These are phyloP conservation scores for Paecilomyces sp. DNA, from an alignment of 2,329 filamentous ascomycete species.

Conservation along the genomic window DNA sequence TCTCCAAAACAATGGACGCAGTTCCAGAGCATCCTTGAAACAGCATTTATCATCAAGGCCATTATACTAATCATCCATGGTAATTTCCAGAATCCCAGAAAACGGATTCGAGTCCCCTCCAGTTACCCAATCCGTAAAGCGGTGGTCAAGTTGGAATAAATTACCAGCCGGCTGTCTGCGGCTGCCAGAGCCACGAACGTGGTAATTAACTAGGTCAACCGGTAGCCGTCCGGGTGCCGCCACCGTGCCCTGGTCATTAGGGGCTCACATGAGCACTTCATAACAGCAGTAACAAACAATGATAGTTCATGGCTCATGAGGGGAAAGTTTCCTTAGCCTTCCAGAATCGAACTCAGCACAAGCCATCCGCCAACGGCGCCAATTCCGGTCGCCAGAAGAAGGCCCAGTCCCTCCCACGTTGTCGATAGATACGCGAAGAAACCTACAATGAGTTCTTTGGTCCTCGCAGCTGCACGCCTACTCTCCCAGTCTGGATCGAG, in stretches of 20 bases:
- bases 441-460: slow-evolving; percentile 55
- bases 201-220: neutral
- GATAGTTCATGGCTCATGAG: neutral
- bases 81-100: neutral
- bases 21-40: neutral
- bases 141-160: neutral
- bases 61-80: neutral
- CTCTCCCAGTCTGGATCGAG: slow-evolving; percentile 52
- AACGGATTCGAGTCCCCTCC: neutral
- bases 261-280: neutral
- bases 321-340: slow-evolving; percentile 8
- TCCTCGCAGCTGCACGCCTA: slow-evolving; percentile 47
- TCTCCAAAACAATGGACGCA: neutral
- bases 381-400: slow-evolving; percentile 32
- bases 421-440: slow-evolving; percentile 47
- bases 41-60: neutral
- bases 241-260: too few species aligned
- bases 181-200: neutral
- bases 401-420: slow-evolving; percentile 40
- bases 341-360: slow-evolving; percentile 30
- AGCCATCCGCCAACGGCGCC: slow-evolving; percentile 35
- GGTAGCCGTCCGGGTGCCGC: neutral
- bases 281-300: neutral
- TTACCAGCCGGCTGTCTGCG: neutral
- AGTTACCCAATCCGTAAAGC: neutral